Base-by-base conservation (phyloP, 2,329 filamentous ascomycete species). In the Pseudogymnoascus sp. region DNA sequence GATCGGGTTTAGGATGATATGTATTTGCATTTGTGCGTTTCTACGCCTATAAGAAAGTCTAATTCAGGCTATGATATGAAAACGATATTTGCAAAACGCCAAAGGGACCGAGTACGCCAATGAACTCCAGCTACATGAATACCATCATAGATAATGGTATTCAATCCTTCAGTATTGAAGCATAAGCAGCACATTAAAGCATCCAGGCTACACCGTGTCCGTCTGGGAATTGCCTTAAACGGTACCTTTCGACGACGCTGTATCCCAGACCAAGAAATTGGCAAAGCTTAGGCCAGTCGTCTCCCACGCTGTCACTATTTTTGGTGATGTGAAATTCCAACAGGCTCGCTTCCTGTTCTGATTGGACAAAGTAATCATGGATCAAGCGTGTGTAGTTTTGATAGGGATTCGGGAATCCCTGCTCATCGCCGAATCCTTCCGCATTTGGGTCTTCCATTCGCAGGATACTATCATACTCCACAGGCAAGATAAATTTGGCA, bases 181-280 rank as follows among this genome's bases (percentile, higher is more conserved):
- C 16, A 18, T 34, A n/a, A 10, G n/a, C 51, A 18, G 51, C 26
- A 21, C 5, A 18, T 34, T 14, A 51, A 26, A 26, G 6, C 29
- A 16, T 12, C 29, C 26, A 36, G 18, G 29, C 51, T 57, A 8
- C 16, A 31, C 5, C 14, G 10, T 34, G 11, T 16, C n/a, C 26
- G 11, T 34, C 5, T 16, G 51, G 11, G 5, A 57, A 34, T 57
- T 57, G 10, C 51, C 29, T 18, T 34, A 57, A 36, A 14, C 51
- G 51, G 51, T 34, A 57, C 10, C 47, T 57, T 57, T 57, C 51
- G 29, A 57, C 51, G 29, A 34, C 2, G 29, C 29, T 57, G 51
- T 57, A 57, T 34, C 51, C 51, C 11, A 57, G 26, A 57, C 51
- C 29, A 57, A 57, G 51, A n/a, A 57, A 57, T 34, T 57, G 29